Evolutionary conservation across 2,329 filamentous ascomycete genomes (phyloP).

Genomic region (Fusarium decemcellulare): DNA sequence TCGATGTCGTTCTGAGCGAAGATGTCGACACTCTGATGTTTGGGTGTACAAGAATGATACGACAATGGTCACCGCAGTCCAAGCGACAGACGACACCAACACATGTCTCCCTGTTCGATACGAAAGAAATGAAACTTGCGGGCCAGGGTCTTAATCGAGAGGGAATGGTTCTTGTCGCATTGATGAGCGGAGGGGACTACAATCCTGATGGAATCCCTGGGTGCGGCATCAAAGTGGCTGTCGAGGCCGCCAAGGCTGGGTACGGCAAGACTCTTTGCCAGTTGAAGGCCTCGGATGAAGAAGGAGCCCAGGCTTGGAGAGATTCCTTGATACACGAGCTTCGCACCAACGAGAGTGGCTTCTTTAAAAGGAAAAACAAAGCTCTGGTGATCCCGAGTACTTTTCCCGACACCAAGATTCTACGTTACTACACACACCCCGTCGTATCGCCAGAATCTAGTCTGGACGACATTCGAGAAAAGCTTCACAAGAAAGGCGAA

Average conservation of each 20-base stretch:
- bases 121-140: conserved; percentile 64
- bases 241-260: conserved; percentile 89
- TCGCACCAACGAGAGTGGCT: conserved; percentile 84
- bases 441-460: conserved; percentile 78
- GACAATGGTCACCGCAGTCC: conserved; percentile 86
- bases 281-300: conserved; percentile 71
- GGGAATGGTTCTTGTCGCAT: conserved; percentile 92
- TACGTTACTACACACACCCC: conserved; percentile 91
- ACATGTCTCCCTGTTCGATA: conserved; percentile 87
- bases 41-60: conserved; percentile 82
- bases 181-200: conserved; percentile 98
- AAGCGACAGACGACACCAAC: conserved; percentile 79
- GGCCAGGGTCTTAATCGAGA: conserved; percentile 79
- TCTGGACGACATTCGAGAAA: conserved; percentile 46
- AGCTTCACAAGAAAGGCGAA: conserved; percentile 40
- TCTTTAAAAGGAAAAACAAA: conserved; percentile 83
- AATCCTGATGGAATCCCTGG: conserved; percentile 88
- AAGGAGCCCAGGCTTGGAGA: conserved; percentile 78
- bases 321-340: conserved; percentile 81
- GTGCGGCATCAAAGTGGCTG: conserved; percentile 90
- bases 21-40: conserved; percentile 99
- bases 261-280: conserved; percentile 84
- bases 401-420: conserved; percentile 84
- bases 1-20: conserved; percentile 95
- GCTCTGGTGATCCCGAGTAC: conserved; percentile 81